Evolutionary conservation across 2,329 filamentous ascomycete genomes (phyloP).

Genomic region (Magnaporthiopsis incrustans): DNA sequence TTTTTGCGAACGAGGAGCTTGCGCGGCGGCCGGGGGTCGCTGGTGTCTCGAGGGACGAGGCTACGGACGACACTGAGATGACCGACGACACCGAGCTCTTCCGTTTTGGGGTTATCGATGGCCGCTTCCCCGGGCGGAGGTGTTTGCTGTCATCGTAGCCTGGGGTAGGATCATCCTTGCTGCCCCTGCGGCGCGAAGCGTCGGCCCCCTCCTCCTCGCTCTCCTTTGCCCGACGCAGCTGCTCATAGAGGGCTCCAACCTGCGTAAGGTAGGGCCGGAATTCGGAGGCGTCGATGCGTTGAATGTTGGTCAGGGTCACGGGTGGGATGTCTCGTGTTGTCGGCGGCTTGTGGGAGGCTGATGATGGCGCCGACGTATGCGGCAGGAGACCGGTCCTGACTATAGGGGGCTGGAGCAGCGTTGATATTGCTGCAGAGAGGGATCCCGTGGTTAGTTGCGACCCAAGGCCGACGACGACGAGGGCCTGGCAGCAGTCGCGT

Average conservation of each 20-base stretch:
- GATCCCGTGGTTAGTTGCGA: conserved; percentile 6
- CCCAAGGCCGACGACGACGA: neutral
- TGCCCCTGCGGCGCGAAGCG: conserved; percentile 29
- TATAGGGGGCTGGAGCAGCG: conserved; percentile 84
- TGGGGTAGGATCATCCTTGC: conserved; percentile 34
- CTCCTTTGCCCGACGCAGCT: conserved; percentile 76
- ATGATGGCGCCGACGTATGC: conserved; percentile 60
- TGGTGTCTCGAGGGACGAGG: conserved; percentile 27
- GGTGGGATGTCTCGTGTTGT: conserved; percentile 87
- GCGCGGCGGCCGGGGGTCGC: conserved; percentile 31
- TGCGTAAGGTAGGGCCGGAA: conserved; percentile 82
- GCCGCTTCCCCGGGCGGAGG: conserved; percentile 36
- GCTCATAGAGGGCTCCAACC: conserved; percentile 81
- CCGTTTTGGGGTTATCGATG: conserved; percentile 24
- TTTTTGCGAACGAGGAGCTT: conserved; percentile 43
- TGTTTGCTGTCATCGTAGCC: conserved; percentile 32
- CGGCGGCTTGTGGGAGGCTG: conserved; percentile 72
- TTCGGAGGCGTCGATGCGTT: conserved; percentile 67
- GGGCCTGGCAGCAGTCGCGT: neutral
- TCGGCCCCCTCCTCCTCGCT: conserved; percentile 56
- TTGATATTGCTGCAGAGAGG: conserved; percentile 66
- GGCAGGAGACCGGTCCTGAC: conserved; percentile 80
- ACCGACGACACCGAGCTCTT: conserved; percentile 40
- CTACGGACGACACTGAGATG: conserved; percentile 10
- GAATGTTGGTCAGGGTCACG: conserved; percentile 82